Evolutionary conservation across 1,284 basidiomycete genomes (phyloP).

Genomic region (Prillingera fragicola): DNA sequence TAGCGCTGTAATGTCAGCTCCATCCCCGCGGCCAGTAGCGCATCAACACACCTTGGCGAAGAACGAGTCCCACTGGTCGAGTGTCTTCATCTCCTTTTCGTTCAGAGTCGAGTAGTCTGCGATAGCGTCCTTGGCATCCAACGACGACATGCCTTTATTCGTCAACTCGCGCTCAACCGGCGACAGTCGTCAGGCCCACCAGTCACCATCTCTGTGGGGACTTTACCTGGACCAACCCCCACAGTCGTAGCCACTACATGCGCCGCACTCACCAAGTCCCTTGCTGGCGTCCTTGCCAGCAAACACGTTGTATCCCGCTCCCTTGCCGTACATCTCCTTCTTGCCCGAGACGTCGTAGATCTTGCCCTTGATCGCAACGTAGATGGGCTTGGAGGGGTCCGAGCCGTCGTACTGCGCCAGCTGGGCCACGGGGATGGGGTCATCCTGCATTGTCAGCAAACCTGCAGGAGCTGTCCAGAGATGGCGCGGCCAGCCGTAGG

Average conservation of each 20-base stretch:
- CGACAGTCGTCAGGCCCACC: background rate
- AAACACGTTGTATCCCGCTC: constrained; percentile 50
- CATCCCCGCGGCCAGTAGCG: background rate
- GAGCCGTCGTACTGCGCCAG: constrained; percentile 42
- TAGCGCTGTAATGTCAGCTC: constrained; percentile 56
- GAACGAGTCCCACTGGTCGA: constrained; percentile 86
- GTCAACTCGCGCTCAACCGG: background rate
- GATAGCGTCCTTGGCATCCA: constrained; percentile 81
- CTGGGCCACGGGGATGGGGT: constrained; percentile 39
- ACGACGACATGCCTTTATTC: constrained; percentile 63
- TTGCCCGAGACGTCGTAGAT: constrained; percentile 48
- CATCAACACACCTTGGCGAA: constrained; percentile 54
- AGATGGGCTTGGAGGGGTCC: constrained; percentile 44
- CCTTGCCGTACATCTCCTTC: constrained; percentile 48
- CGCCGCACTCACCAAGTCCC: constrained; percentile 59
- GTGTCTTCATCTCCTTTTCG: constrained; percentile 70
- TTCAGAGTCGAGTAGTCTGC: constrained; percentile 76
- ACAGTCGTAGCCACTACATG: no score
- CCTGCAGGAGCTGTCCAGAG: no score
- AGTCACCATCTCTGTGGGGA: background rate
- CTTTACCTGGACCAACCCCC: no score
- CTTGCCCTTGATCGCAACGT: constrained; percentile 50
- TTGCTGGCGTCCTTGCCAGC: constrained; percentile 85
- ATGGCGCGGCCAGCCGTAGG: no score
- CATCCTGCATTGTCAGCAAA: constrained; percentile 22